Evolutionary conservation across 2,329 filamentous ascomycete species (phyloP).

Genomic region (Botryotinia convoluta): DNA sequence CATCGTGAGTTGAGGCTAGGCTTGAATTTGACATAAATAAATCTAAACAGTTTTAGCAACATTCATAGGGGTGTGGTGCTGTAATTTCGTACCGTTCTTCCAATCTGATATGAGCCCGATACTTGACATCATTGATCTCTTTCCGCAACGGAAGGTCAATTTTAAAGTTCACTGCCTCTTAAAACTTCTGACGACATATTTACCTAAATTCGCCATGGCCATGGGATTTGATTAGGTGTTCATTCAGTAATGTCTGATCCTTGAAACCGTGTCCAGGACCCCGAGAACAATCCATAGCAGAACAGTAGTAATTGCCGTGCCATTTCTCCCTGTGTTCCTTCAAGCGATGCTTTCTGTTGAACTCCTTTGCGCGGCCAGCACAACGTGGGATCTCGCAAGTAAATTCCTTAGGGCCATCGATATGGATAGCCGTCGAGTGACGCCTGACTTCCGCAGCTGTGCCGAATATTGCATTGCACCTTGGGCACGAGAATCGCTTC

Average conservation of each 20-base stretch:
- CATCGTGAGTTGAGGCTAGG: not conserved
- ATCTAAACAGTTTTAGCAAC: not conserved
- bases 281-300: not conserved
- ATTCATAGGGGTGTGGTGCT: not conserved
- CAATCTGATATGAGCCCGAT: not conserved
- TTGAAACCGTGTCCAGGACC: not conserved
- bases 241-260: not conserved
- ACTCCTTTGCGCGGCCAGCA: not conserved
- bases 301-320: not conserved
- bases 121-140: not conserved
- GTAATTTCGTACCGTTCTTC: not conserved
- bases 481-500: not conserved
- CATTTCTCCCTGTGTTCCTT: constrained; percentile 2
- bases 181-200: too few relatives aligned
- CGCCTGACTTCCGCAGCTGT: not conserved
- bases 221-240: not conserved
- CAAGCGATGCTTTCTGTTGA: not conserved
- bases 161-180: not conserved
- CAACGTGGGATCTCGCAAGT: not conserved
- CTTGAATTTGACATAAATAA: not conserved
- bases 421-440: not conserved
- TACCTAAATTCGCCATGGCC: too few relatives aligned
- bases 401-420: not conserved
- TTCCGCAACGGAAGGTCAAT: not conserved
- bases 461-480: not conserved